Conservation (phyloP, 495 filamentous ascomycete species). For the Penicillium soppii region DNA sequence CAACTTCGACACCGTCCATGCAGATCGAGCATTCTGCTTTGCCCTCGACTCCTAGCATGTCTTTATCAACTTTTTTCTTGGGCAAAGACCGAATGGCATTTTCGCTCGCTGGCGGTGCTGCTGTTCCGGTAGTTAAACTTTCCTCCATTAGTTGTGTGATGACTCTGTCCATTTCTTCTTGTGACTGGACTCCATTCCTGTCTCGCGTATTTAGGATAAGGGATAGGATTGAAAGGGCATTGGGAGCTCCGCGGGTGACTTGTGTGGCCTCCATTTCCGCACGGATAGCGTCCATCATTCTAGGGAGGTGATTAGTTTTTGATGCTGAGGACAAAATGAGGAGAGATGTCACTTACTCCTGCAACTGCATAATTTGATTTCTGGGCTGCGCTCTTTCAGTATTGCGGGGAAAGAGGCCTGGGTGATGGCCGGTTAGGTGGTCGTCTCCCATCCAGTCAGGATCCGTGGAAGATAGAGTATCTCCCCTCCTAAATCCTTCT, state of each 20-base stretch:
- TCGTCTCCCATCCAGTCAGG: slow-evolving; percentile 13
- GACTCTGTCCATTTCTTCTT: slow-evolving; percentile 87
- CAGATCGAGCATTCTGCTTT: slow-evolving; percentile 87
- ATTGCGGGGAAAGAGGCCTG: slow-evolving; percentile 34
- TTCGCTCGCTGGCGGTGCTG: slow-evolving; percentile 76
- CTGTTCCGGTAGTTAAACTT: slow-evolving; percentile 62
- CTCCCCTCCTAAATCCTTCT: slow-evolving; percentile 4
- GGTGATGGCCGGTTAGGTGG: slow-evolving; percentile 8
- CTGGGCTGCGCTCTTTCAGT: slow-evolving; percentile 32
- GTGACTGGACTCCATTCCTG: slow-evolving; percentile 88
- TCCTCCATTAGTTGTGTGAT: slow-evolving; percentile 86
- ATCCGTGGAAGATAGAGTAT: slow-evolving; percentile 7
- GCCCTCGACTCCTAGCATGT: slow-evolving; percentile 63
- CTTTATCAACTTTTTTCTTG: slow-evolving; percentile 61
- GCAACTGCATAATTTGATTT: slow-evolving; percentile 22
- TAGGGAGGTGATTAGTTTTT: slow-evolving; percentile 18
- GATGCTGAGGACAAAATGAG: not conserved
- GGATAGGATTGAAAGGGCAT: slow-evolving; percentile 36
- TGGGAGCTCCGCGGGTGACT: slow-evolving; percentile 19
- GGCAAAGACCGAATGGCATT: slow-evolving; percentile 72
- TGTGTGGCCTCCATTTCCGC: slow-evolving; percentile 14
- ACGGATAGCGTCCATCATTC: slow-evolving; percentile 33
- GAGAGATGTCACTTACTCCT: slow-evolving; percentile 32
- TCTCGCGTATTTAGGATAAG: slow-evolving; percentile 59
- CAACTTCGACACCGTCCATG: slow-evolving; percentile 79